Percentiles rank a stretch among this genome's conserved stretches.
These are phyloP conservation scores for Pilaira anomala DNA, from an alignment of 192 early-diverging fungal genomes.

Conservation along the genomic window DNA sequence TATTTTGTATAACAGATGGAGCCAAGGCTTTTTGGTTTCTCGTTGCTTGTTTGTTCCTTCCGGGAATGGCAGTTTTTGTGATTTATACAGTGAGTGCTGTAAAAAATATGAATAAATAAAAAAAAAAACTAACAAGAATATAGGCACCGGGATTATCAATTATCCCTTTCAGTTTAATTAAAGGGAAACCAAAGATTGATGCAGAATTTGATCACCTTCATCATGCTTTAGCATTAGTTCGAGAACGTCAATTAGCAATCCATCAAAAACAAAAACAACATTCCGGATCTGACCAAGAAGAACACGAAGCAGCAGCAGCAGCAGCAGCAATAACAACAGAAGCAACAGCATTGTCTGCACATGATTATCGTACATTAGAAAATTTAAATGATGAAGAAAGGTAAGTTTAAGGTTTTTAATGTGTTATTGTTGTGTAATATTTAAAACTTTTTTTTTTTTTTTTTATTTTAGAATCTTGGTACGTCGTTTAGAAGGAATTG, in stretches of 20 bases:
- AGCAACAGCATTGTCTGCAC: constrained; percentile 2
- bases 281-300: not conserved
- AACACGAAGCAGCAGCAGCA: too few relatives aligned
- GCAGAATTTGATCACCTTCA: constrained; percentile 25
- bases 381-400: constrained; percentile 30
- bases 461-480: constrained; percentile 24
- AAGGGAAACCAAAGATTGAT: constrained; percentile 28
- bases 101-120: not conserved
- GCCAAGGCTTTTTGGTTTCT: constrained; percentile 46
- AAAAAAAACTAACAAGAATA: not conserved
- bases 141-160: constrained; percentile 40
- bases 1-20: constrained; percentile 18
- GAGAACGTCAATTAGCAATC: constrained; percentile 28
- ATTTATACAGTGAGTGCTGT: constrained; percentile 46
- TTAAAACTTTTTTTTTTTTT: not conserved
- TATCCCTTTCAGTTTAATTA: constrained; percentile 34
- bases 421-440: not conserved
- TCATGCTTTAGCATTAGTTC: constrained; percentile 11
- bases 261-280: constrained; percentile 24
- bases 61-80: constrained; percentile 49
- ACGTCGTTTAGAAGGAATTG: constrained; percentile 21
- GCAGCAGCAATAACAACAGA: not conserved
- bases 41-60: constrained; percentile 38
- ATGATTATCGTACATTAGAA: constrained; percentile 16
- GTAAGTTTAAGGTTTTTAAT: not conserved